Evolutionary conservation across 331 rosid genomes (phyloP).

Genomic region (Quercus tomentella): DNA sequence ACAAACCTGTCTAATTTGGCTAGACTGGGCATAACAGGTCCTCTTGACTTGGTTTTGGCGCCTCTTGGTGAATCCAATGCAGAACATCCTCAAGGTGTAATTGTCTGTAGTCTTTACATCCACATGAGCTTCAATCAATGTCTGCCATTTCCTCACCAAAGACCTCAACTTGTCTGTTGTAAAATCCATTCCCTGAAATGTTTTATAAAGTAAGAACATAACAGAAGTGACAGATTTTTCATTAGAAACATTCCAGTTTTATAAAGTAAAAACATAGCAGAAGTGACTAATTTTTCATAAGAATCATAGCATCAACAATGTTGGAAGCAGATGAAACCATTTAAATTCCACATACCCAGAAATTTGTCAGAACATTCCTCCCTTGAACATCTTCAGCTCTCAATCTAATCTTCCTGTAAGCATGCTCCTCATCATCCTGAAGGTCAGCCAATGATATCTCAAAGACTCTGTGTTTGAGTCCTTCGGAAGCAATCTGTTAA

Average conservation of each 20-base stretch:
- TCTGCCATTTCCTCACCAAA: constrained; percentile 84
- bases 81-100: constrained; percentile 77
- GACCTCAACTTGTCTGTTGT: constrained; percentile 92
- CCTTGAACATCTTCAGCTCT: constrained; percentile 98
- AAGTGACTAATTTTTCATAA: background rate
- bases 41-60: constrained; percentile 85
- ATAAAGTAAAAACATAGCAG: background rate
- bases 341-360: constrained; percentile 58
- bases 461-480: constrained; percentile 91
- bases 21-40: constrained; percentile 88
- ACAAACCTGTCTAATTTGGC: constrained; percentile 79
- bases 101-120: constrained; percentile 92
- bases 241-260: constrained; percentile 43
- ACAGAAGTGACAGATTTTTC: background rate
- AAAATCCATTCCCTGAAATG: constrained; percentile 73
- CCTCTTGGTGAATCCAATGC: constrained; percentile 90
- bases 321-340: no score
- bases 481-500: constrained; percentile 87
- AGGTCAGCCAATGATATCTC: constrained; percentile 95
- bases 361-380: constrained; percentile 78
- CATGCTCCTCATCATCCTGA: constrained; percentile 85
- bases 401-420: constrained; percentile 88
- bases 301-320: background rate
- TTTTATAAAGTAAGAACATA: background rate
- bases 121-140: constrained; percentile 87